Conservation (phyloP, 1,139 yeast species). For the Wickerhamomyces sp. region DNA sequence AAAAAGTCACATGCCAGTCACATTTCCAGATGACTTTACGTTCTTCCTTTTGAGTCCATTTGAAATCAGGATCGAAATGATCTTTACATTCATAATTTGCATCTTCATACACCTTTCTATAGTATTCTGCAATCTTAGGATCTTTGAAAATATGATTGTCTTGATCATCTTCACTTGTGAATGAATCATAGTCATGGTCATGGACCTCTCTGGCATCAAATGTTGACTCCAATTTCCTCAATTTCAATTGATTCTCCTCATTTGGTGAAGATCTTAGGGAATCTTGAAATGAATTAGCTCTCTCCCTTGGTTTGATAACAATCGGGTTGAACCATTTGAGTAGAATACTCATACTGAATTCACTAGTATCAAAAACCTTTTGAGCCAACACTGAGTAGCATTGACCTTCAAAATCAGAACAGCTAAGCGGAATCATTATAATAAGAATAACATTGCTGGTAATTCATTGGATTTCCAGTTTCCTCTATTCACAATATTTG, state of each 20-base stretch:
- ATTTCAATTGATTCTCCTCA: background rate
- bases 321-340: conserved; percentile 6
- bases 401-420: background rate
- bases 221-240: background rate
- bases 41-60: conserved; percentile 42
- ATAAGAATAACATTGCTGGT: too few relatives aligned
- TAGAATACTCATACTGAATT: background rate
- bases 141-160: conserved; percentile 22
- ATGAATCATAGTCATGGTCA: conserved; percentile 1
- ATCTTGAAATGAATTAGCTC: conserved; percentile 4
- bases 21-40: conserved; percentile 33
- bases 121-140: conserved; percentile 37
- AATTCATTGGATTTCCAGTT: too few relatives aligned
- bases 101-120: conserved; percentile 33
- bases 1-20: conserved; percentile 39
- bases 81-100: conserved; percentile 38
- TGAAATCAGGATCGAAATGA: conserved; percentile 38
- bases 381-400: background rate
- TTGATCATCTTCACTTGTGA: background rate
- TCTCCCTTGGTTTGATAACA: conserved; percentile 3
- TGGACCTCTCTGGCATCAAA: background rate
- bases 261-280: conserved; percentile 2
- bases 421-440: too few relatives aligned
- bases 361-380: background rate
- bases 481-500: background rate